Base-by-base conservation (phyloP, 2,329 filamentous ascomycete species). In the Geosmithia putterillii region DNA sequence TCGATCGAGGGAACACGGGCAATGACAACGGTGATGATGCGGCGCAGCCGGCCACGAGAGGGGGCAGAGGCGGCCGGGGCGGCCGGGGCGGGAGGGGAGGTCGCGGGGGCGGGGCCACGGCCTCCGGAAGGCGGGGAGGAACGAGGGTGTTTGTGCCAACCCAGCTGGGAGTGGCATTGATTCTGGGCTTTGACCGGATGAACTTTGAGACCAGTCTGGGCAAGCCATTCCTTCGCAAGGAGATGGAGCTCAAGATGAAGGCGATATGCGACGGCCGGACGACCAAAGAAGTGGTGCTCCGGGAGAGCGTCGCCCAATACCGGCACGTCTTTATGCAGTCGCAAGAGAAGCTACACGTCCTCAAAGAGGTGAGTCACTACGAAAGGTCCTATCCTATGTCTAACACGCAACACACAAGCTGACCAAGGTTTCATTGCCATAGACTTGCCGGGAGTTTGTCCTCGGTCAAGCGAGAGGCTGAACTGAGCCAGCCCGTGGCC, bases 191-290 rank as follows among this genome's bases (percentile, higher is more conserved):
- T 56, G 89, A 98, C 60, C 81, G 84, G 51, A 90, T 98, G 73
- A 86, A 88, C 45, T 83, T 94, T 49, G 89, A 95, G 54, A 88
- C 84, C 38, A 95, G 88, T 55, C 74, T 98, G 42, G 86, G 88
- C 59, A 96, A 96, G 62, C 92, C 92, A 1, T 96, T 96, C 58
- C 68, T 98, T 47, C 81, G 92, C 45, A 96, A 96, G 63, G 88
- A 98, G 70, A 95, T 95, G 87, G 92, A 98, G 63, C 66, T 87
- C 48, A 86, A 88, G 59, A 95, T 98, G 90, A 92, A 89, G 59
- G 86, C 86, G 45, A 95, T 98, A 45, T 96, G 92, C 63, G 88
- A 90, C 46, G 92, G 92, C 21, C 79, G 76, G 42, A 83, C 79
- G 50, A 85, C 81, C 28, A 82, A 79, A 54, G 73, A 76, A 43